Conservation (phyloP, 768 basidiomycete species). For the Amanita phalloides region DNA sequence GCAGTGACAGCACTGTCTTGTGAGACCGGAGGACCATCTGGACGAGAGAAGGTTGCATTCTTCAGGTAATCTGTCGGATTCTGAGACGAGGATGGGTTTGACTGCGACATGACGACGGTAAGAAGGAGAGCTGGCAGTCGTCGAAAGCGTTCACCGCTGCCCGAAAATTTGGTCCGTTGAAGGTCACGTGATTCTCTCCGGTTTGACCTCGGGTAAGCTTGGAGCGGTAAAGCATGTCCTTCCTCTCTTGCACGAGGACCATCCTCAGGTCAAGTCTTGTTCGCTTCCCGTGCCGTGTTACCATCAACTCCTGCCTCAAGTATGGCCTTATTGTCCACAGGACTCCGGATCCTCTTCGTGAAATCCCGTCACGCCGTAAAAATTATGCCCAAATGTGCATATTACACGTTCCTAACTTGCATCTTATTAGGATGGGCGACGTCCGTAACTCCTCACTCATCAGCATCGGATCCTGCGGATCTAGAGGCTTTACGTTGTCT, state of each 20-base stretch:
- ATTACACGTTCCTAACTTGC: not conserved
- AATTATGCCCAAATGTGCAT: conserved; percentile 1
- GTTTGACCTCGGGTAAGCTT: not conserved
- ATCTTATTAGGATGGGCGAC: conserved; percentile 59
- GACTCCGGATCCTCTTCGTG: conserved; percentile 8
- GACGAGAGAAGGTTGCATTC: conserved; percentile 35
- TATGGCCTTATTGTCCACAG: conserved; percentile 11
- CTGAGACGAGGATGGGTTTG: conserved; percentile 28
- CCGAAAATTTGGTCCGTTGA: not conserved
- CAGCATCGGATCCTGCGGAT: conserved; percentile 74
- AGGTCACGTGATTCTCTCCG: not conserved
- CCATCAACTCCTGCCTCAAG: conserved; percentile 10
- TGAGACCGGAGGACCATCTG: conserved; percentile 24
- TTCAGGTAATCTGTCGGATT: conserved; percentile 36
- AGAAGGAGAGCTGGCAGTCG: not conserved
- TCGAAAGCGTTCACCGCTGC: not conserved
- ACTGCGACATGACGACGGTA: conserved; percentile 1
- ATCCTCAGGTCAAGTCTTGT: conserved; percentile 9
- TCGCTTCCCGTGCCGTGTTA: conserved; percentile 1
- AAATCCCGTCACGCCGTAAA: conserved; percentile 4
- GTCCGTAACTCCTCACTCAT: conserved; percentile 73
- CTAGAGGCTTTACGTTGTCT: conserved; percentile 68
- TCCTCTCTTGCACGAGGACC: conserved; percentile 9
- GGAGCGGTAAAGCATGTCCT: conserved; percentile 11
- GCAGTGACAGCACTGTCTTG: conserved; percentile 64